A percentile compares a stretch with the other conserved stretches of the same genome.
phyloP scores from a whole-genome alignment of 2,329 filamentous ascomycete species.

The Penicillium sp. region DNA sequence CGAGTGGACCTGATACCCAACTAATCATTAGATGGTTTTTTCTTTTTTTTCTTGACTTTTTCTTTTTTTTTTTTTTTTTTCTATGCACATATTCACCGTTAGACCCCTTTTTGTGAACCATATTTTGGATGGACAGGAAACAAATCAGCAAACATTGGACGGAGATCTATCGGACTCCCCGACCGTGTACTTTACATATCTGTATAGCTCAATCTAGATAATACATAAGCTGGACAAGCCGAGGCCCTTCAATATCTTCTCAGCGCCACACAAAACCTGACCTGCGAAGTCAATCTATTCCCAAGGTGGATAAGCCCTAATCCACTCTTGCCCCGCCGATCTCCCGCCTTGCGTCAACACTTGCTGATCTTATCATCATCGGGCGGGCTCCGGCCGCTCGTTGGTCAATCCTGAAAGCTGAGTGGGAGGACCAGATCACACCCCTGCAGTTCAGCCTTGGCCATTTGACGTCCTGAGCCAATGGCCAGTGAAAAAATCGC shows the following conservation, averaged over 20 bases:
- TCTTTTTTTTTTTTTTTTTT: neutral
- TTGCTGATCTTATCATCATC: conserved; percentile 11
- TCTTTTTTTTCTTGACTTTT: neutral
- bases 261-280: neutral
- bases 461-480: neutral
- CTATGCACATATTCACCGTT: conserved; percentile 16
- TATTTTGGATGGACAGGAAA: neutral
- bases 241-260: neutral
- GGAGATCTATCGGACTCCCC: neutral
- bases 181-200: neutral
- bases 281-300: neutral
- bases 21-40: neutral
- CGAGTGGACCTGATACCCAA: conserved; percentile 18
- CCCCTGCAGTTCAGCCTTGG: neutral
- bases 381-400: neutral
- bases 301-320: neutral
- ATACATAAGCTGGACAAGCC: neutral
- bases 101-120: neutral
- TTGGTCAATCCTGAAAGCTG: neutral
- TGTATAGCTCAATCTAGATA: neutral
- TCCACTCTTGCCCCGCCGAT: conserved; percentile 13
- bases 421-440: neutral
- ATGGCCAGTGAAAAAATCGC: neutral
- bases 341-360: conserved; percentile 22
- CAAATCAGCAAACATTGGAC: neutral